Evolutionary conservation across 768 basidiomycete genomes (phyloP), one percentile per base, ranked within the genome.

Genomic region (Naganishia vaughanmartiniae): DNA sequence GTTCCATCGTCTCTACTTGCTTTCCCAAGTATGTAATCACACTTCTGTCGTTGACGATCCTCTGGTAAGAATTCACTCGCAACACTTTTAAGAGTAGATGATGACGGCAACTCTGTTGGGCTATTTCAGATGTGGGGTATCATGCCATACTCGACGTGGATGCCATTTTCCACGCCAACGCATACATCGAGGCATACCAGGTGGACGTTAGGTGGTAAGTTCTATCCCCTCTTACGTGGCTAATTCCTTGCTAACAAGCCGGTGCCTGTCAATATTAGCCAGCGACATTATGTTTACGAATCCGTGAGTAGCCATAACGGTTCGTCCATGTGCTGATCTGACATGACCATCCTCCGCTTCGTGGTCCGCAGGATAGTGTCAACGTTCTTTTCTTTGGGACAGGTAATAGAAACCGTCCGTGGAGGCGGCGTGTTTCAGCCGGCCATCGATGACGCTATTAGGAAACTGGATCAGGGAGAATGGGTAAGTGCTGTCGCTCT

Each of bases 271-370:
- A 2, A 39, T n/a, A n/a, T 30, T 55, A 71, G 92, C 92, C 12
- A 89, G 90, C 9, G 94, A 98, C 69, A 88, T 97, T 77, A 89
- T 95, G 85, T 97, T 96, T 81, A 96, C 91, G 5, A 95, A 93
- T 81, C 88, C 89, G 89, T 92, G 77, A 83, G 89, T 81, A 51
- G 42, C 31, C 5, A 39, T 65, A 24, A 26, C 15, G 7, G 2
- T 19, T 10, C 24, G n/a, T 51, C 7, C 48, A n/a, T 7, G 19
- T 26, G 69, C 78, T 30, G 7, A 55, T 26, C 39, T 21, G n/a
- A 67, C 39, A 65, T 45, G 51, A 72, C 68, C 60, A 72, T 76
- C 66, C 79, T 86, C 84, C 73, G n/a, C n/a, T 42, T 15, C 79
- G 58, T 14, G 67, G 75, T 12, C 26, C 72, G 68, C 79, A 93